These are phyloP conservation scores for Globisporangium rhizosaccharum DNA, from an alignment of 352 stramenopile genomes.

Conservation along the genomic window DNA sequence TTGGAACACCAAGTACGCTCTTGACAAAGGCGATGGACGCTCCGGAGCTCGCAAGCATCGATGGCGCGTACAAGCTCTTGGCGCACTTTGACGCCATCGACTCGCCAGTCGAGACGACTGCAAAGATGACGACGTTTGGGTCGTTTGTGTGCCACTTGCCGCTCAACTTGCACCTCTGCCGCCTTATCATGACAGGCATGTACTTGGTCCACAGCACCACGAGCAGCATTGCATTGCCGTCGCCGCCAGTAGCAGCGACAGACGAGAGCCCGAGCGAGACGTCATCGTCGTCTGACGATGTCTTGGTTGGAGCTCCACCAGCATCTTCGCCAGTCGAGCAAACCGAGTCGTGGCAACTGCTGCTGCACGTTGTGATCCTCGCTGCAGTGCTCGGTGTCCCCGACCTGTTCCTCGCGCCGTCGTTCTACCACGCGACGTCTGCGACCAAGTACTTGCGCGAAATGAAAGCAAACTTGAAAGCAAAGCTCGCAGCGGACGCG, in stretches of 20 bases:
- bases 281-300: neutral
- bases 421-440: constrained; percentile 72
- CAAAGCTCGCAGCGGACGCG: constrained; percentile 59
- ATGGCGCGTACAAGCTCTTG: constrained; percentile 74
- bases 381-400: constrained; percentile 58
- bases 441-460: constrained; percentile 57
- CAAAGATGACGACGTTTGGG: constrained; percentile 69
- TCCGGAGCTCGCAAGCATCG: constrained; percentile 61
- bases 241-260: neutral
- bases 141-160: constrained; percentile 77
- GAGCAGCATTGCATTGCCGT: constrained; percentile 11
- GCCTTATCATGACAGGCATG: constrained; percentile 60
- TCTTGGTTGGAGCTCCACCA: too few relatives aligned
- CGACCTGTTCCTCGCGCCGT: constrained; percentile 73
- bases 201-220: constrained; percentile 24
- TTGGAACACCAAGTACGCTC: constrained; percentile 63
- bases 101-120: constrained; percentile 39
- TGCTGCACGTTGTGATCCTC: constrained; percentile 63
- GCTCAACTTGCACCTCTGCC: constrained; percentile 67
- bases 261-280: neutral
- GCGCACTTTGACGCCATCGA: constrained; percentile 66
- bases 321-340: neutral
- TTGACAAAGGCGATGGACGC: constrained; percentile 63
- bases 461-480: constrained; percentile 70
- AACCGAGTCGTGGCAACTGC: constrained; percentile 28